Evolutionary conservation across 192 early-diverging fungal genomes (phyloP).

Genomic region (Phycomyces blakesleeanus): DNA sequence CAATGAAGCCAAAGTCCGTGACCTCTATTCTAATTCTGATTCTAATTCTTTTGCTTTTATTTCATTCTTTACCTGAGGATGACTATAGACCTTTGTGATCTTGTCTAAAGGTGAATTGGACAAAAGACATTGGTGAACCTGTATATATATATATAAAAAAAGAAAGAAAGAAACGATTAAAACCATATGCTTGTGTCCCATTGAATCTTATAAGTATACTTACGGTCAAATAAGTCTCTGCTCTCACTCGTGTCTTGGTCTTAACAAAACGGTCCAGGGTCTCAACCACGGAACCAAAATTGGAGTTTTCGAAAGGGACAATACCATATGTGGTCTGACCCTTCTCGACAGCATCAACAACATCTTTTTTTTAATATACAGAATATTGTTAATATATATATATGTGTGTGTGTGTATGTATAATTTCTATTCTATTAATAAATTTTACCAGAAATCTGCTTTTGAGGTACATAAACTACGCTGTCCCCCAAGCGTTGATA

Average conservation of each 20-base stretch:
- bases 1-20: too few species aligned
- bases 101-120: constrained; percentile 59
- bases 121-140: constrained; percentile 79
- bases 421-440: too few species aligned
- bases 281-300: constrained; percentile 77
- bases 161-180: neutral
- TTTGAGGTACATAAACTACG: constrained; percentile 63
- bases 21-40: too few species aligned
- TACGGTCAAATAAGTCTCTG: constrained; percentile 72
- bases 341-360: constrained; percentile 73
- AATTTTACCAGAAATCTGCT: constrained; percentile 47
- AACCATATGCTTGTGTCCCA: neutral
- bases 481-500: constrained; percentile 75
- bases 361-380: constrained; percentile 49
- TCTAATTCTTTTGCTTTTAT: too few species aligned
- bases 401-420: too few species aligned
- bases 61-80: constrained; percentile 45
- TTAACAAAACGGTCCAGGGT: constrained; percentile 80
- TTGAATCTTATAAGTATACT: neutral
- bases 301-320: constrained; percentile 95
- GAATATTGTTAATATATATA: neutral
- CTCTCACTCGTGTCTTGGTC: constrained; percentile 65
- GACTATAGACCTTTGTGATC: constrained; percentile 77
- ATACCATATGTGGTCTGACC: constrained; percentile 81
- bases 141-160: neutral